These are phyloP conservation scores for Dentipellis fragilis DNA, from an alignment of 768 basidiomycete species.

Conservation along the genomic window DNA sequence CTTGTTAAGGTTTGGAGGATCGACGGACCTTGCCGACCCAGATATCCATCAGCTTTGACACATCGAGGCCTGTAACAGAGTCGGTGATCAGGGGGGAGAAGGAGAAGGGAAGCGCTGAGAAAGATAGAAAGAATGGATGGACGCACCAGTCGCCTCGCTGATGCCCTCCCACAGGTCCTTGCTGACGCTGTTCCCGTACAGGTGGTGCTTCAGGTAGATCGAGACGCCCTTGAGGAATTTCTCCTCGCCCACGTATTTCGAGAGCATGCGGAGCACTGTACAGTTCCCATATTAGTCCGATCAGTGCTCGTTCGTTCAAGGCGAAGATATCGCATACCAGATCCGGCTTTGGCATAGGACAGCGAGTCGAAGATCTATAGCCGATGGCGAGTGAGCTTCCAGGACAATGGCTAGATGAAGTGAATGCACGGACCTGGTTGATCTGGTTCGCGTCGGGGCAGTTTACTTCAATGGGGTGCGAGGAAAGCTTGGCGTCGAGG, in stretches of 20 bases:
- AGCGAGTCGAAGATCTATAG: slow-evolving; percentile 88
- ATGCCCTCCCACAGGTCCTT: slow-evolving; percentile 86
- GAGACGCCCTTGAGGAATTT: slow-evolving; percentile 83
- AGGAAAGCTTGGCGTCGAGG: slow-evolving; percentile 78
- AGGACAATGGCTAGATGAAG: neutral
- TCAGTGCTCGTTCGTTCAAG: neutral
- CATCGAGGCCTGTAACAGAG: slow-evolving; percentile 41
- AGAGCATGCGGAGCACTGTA: slow-evolving; percentile 85
- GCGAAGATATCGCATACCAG: slow-evolving; percentile 33
- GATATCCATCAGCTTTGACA: slow-evolving; percentile 76
- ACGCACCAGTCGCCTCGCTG: slow-evolving; percentile 50
- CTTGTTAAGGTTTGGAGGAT: neutral
- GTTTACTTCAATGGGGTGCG: slow-evolving; percentile 89
- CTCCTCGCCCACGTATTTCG: slow-evolving; percentile 81
- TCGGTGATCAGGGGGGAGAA: neutral
- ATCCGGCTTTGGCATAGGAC: slow-evolving; percentile 79
- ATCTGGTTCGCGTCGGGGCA: slow-evolving; percentile 82
- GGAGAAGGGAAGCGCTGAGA: neutral
- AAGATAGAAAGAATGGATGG: neutral
- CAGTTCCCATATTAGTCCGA: neutral
- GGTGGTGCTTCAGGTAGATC: slow-evolving; percentile 80
- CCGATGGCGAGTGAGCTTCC: neutral
- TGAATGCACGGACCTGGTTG: slow-evolving; percentile 48
- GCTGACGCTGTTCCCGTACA: slow-evolving; percentile 80
- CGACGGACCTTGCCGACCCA: slow-evolving; percentile 74